Evolutionary conservation across 176 grass and related monocot species (phyloP), one percentile per base, ranked within the genome.

Genomic region (Chloris gayana): DNA sequence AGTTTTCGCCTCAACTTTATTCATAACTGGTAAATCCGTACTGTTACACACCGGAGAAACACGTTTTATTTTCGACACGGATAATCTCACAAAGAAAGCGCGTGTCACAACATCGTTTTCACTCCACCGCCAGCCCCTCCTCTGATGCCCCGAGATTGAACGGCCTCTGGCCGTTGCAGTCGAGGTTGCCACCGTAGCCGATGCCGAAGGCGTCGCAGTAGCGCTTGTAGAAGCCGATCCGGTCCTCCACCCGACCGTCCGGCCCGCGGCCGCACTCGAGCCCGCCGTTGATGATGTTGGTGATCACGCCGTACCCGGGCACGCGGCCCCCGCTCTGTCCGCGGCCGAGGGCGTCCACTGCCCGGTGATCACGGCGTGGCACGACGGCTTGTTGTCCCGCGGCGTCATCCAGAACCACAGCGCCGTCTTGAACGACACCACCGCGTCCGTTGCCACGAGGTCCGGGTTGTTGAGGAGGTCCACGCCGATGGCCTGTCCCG

Each of bases 231-330:
- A 93, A 93, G 0, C 80, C 87, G 14, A 89, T 84, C 35, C 91
- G 80, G 65, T 88, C 86, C 0, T 9, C 42, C 8, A 74, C 76
- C 0, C 26, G 64, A 0, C 24, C 0, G 27, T 91, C 53, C 0
- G 69, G 1, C 1, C 86, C 88, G 26, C 10, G 12, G 4, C 88
- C 88, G 69, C 91, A 94, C 85, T 91, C 91, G 7, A 74, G 0
- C 1, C 88, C 88, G 33, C 91, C 82, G 61, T 93, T 93, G 58
- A 93, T 90, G 76, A 93, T 88, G 85, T 93, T 88, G 29, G 85
- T 94, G 88, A 83, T 83, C 3, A 77, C 44, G 0, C 91, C 91
- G 35, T 84, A 94, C 1, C 91, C 91, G 0, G 85, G 64, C 51
- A n/a, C 5, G 44, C 88, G 60, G 7, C 79, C 70, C 0, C 88